Percentiles rank a stretch among this genome's conserved stretches.
These are phyloP conservation scores for Leccinum holopus DNA, from an alignment of 1,284 basidiomycete genomes.

Conservation along the genomic window DNA sequence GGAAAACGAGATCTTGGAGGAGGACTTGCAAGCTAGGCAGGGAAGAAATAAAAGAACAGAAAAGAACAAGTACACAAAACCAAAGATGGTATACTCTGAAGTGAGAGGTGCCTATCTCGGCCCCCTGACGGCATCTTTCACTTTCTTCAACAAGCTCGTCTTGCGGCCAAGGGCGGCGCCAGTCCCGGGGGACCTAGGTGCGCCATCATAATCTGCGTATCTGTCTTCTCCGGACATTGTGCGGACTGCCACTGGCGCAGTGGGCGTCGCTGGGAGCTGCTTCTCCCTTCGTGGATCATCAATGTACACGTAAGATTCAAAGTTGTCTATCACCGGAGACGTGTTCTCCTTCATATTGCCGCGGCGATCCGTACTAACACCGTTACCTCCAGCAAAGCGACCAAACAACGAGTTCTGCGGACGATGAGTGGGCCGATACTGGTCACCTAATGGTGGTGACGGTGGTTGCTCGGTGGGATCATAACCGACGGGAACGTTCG, in stretches of 20 bases:
- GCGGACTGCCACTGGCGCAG: slow-evolving; percentile 28
- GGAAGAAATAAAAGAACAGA: slow-evolving; percentile 3
- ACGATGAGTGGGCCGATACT: slow-evolving; percentile 59
- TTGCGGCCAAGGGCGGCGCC: slow-evolving; percentile 61
- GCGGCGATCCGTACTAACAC: slow-evolving; percentile 27
- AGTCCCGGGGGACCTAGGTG: slow-evolving; percentile 33
- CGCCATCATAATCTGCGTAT: slow-evolving; percentile 52
- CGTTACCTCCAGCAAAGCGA: slow-evolving; percentile 51
- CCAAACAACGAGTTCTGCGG: slow-evolving; percentile 72
- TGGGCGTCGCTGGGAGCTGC: slow-evolving; percentile 60
- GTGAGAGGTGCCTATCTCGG: slow-evolving; percentile 37
- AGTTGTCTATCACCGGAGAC: slow-evolving; percentile 42
- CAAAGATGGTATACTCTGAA: slow-evolving; percentile 11
- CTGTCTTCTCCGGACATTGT: slow-evolving; percentile 35
- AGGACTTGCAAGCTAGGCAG: slow-evolving; percentile 7
- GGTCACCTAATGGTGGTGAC: slow-evolving; percentile 48
- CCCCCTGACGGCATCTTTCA: slow-evolving; percentile 67
- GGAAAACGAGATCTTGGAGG: slow-evolving; percentile 10
- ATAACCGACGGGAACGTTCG: slow-evolving; percentile 70
- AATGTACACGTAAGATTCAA: slow-evolving; percentile 64
- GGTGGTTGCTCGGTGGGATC: slow-evolving; percentile 46
- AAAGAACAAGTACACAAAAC: slow-evolving; percentile 4
- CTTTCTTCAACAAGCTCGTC: slow-evolving; percentile 76
- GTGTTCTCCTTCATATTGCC: slow-evolving; percentile 31
- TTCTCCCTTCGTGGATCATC: slow-evolving; percentile 57